Evolutionary conservation across 352 stramenopile genomes (phyloP).

Genomic region (Phytophthora cactorum): DNA sequence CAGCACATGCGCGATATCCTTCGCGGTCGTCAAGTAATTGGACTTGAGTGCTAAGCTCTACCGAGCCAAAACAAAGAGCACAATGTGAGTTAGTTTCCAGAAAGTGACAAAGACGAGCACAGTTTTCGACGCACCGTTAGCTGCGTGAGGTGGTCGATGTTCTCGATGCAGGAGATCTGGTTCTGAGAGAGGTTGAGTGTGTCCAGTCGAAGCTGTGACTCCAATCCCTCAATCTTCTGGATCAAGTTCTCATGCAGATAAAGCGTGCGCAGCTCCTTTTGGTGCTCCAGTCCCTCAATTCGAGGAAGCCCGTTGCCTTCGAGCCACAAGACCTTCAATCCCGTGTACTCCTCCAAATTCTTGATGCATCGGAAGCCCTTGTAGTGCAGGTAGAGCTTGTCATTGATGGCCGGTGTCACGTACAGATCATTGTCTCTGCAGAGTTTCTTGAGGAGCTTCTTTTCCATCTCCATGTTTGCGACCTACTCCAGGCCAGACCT

Average conservation of each 20-base stretch:
- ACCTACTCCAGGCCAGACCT: background rate
- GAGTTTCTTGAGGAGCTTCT: conserved; percentile 85
- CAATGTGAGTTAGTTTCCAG: background rate
- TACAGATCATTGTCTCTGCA: conserved; percentile 93
- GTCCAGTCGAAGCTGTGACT: conserved; percentile 61
- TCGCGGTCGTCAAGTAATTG: conserved; percentile 70
- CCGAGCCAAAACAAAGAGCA: background rate
- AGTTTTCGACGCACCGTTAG: conserved; percentile 53
- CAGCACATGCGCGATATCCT: conserved; percentile 72
- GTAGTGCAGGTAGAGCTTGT: conserved; percentile 97
- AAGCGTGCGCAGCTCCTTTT: conserved; percentile 89
- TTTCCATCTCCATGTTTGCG: conserved; percentile 90
- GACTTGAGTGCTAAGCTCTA: conserved; percentile 78
- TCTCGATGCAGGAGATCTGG: conserved; percentile 80
- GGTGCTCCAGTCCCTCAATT: conserved; percentile 91
- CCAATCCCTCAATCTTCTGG: conserved; percentile 90
- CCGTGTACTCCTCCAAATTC: conserved; percentile 96
- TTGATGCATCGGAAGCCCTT: conserved; percentile 93
- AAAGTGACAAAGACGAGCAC: conserved; percentile 20
- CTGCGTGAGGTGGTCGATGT: conserved; percentile 72
- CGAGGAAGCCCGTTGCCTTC: conserved; percentile 92
- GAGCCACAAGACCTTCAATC: conserved; percentile 94
- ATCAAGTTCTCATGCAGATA: conserved; percentile 97
- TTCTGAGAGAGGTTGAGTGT: conserved; percentile 88
- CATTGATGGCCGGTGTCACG: conserved; percentile 92